phyloP scores from a whole-genome alignment of 768 basidiomycete genomes.

The Hygrophorus pudorinus region DNA sequence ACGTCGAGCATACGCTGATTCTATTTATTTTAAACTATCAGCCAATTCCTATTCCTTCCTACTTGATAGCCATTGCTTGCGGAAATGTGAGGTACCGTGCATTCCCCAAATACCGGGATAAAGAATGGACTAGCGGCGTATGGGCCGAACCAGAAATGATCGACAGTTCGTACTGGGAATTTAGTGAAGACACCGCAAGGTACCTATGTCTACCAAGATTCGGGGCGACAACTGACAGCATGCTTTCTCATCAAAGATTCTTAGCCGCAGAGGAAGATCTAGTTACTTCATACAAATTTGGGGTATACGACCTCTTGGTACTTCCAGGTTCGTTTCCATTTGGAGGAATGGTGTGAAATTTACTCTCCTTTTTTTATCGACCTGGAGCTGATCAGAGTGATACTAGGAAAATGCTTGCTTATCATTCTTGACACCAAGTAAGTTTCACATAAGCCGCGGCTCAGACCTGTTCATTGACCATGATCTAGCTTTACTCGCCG shows the following conservation, averaged over 20 bases:
- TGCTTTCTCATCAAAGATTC: slow-evolving; percentile 37
- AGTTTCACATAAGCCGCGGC: slow-evolving; percentile 10
- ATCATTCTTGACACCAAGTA: slow-evolving; percentile 83
- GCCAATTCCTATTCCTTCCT: slow-evolving; percentile 81
- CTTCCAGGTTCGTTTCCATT: slow-evolving; percentile 90
- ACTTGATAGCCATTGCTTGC: slow-evolving; percentile 85
- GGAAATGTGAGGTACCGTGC: slow-evolving; percentile 72
- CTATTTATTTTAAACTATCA: slow-evolving; percentile 22
- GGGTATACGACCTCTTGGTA: slow-evolving; percentile 83
- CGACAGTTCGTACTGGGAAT: slow-evolving; percentile 76
- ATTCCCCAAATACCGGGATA: slow-evolving; percentile 50
- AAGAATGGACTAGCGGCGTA: slow-evolving; percentile 72
- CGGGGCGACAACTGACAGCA: slow-evolving; percentile 3
- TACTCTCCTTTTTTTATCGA: background rate
- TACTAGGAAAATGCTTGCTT: slow-evolving; percentile 80
- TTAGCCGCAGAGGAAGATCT: slow-evolving; percentile 68
- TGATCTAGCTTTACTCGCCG: slow-evolving; percentile 62
- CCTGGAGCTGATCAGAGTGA: slow-evolving; percentile 2
- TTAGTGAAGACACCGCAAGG: slow-evolving; percentile 77
- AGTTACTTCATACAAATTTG: slow-evolving; percentile 69
- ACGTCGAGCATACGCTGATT: no score
- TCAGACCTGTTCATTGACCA: background rate
- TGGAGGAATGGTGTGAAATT: slow-evolving; percentile 74
- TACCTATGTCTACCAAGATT: slow-evolving; percentile 16
- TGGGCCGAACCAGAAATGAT: slow-evolving; percentile 89